A percentile compares a stretch with the other conserved stretches of the same genome.
Evolutionary conservation across 2,329 filamentous ascomycete species (phyloP).

Genomic region (Eutypella sp.): DNA sequence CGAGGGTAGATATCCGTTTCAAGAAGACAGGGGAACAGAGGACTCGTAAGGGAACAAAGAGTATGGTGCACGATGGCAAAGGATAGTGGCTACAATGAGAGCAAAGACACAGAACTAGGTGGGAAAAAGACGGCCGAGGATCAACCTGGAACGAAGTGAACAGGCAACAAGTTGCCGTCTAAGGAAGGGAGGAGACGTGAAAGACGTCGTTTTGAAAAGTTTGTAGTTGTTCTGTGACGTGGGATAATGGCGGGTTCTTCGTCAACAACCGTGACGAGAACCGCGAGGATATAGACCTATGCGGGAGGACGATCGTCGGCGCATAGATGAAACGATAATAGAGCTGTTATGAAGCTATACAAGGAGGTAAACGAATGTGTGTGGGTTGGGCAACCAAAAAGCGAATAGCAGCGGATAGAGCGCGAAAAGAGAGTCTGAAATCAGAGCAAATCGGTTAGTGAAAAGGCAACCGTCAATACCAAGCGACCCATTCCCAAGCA

Average conservation of each 20-base stretch:
- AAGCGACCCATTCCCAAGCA: constrained; percentile 7
- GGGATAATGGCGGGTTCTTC: background rate
- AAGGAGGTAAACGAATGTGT: constrained; percentile 8
- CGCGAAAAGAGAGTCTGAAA: constrained; percentile 9
- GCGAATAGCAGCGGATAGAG: constrained; percentile 14
- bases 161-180: constrained; percentile 25
- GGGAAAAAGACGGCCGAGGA: constrained; percentile 44
- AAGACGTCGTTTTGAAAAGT: constrained; percentile 9
- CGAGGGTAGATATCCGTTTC: background rate
- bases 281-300: constrained; percentile 16
- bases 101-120: constrained; percentile 14
- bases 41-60: constrained; percentile 4
- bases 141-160: constrained; percentile 53
- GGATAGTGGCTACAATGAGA: constrained; percentile 8
- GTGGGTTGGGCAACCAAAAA: constrained; percentile 12
- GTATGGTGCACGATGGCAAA: constrained; percentile 15
- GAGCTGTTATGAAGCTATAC: constrained; percentile 4
- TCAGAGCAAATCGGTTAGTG: constrained; percentile 18
- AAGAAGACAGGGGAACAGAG: constrained; percentile 2
- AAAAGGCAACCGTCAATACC: constrained; percentile 17
- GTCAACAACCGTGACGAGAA: constrained; percentile 14
- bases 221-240: background rate
- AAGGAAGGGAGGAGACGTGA: constrained; percentile 13
- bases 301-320: constrained; percentile 11
- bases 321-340: constrained; percentile 20